Evolutionary conservation across 2,329 filamentous ascomycete genomes (phyloP).

Genomic region (Chalara sp.): DNA sequence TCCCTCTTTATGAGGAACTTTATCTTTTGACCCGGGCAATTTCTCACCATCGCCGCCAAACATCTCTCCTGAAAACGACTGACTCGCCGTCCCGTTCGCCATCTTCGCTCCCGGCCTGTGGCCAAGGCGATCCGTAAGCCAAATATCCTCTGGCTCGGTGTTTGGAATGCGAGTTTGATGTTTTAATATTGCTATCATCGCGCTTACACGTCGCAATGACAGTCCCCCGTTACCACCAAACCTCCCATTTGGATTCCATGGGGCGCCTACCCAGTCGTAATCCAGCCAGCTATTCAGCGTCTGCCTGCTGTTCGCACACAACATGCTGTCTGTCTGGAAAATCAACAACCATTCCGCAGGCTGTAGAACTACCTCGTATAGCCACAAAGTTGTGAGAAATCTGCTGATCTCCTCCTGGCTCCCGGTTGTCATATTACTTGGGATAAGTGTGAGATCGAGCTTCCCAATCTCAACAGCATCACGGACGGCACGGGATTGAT

Average conservation of each 20-base stretch:
- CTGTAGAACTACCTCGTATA: slow-evolving; percentile 40
- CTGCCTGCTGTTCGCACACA: slow-evolving; percentile 39
- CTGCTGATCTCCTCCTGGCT: slow-evolving; percentile 44
- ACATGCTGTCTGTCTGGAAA: slow-evolving; percentile 48
- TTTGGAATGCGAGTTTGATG: slow-evolving; percentile 37
- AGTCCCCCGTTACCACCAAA: slow-evolving; percentile 28
- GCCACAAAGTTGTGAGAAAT: slow-evolving; percentile 43
- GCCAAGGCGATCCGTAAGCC: slow-evolving; percentile 46
- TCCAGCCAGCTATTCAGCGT: slow-evolving; percentile 14
- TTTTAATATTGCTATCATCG: slow-evolving; percentile 44
- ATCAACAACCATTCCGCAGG: slow-evolving; percentile 46
- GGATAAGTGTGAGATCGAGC: slow-evolving; percentile 44
- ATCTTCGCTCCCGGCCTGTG: slow-evolving; percentile 40
- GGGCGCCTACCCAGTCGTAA: slow-evolving; percentile 28
- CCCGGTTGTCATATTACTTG: slow-evolving; percentile 41
- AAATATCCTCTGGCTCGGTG: slow-evolving; percentile 48
- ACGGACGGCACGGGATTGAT: slow-evolving; percentile 39
- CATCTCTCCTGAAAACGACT: slow-evolving; percentile 46
- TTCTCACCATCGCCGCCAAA: slow-evolving; percentile 30
- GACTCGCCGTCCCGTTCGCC: slow-evolving; percentile 43
- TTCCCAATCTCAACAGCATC: slow-evolving; percentile 28
- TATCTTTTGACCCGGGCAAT: slow-evolving; percentile 14
- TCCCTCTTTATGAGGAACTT: slow-evolving; percentile 10
- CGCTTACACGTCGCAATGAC: slow-evolving; percentile 44
- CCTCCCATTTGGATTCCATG: slow-evolving; percentile 24